These are phyloP conservation scores for Penicillium digitatum DNA, from an alignment of 2,329 filamentous ascomycete species.

Conservation along the genomic window DNA sequence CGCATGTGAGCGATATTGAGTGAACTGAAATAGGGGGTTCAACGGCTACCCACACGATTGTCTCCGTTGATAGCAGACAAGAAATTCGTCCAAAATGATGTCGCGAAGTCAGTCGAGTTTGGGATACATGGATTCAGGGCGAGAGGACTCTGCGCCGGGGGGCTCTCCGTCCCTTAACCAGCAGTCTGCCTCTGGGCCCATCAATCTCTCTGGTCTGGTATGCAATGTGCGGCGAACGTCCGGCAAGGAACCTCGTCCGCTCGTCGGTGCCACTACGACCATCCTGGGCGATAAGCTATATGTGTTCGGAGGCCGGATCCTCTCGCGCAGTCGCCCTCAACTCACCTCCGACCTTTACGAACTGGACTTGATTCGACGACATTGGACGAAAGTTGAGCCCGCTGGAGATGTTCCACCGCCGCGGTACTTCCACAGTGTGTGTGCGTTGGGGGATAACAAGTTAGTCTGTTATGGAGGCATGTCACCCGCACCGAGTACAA, in stretches of 20 bases:
- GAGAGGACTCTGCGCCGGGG: slow-evolving; percentile 32
- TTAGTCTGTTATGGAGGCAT: slow-evolving; percentile 98
- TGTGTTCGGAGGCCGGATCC: slow-evolving; percentile 85
- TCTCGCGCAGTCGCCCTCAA: slow-evolving; percentile 78
- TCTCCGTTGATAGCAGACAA: slow-evolving; percentile 5
- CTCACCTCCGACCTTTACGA: slow-evolving; percentile 91
- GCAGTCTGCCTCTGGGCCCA: slow-evolving; percentile 43
- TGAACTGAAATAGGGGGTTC: background rate
- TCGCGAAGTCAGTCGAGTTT: slow-evolving; percentile 41
- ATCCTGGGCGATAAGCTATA: slow-evolving; percentile 94
- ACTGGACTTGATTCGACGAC: slow-evolving; percentile 80
- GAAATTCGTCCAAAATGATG: slow-evolving; percentile 29
- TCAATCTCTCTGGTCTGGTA: slow-evolving; percentile 62
- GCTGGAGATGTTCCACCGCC: slow-evolving; percentile 82
- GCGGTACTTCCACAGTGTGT: slow-evolving; percentile 96
- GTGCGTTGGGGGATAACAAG: slow-evolving; percentile 87
- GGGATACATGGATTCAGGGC: slow-evolving; percentile 32
- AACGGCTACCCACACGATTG: background rate
- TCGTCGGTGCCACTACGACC: slow-evolving; percentile 93
- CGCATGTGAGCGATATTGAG: slow-evolving; percentile 2
- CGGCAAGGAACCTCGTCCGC: slow-evolving; percentile 80
- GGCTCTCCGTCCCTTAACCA: slow-evolving; percentile 29
- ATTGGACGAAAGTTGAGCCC: slow-evolving; percentile 88
- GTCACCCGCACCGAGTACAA: slow-evolving; percentile 66
- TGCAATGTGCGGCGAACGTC: slow-evolving; percentile 77